These are phyloP conservation scores for Eleusine coracana DNA, from an alignment of 176 grass and related monocot genomes.

Conservation along the genomic window DNA sequence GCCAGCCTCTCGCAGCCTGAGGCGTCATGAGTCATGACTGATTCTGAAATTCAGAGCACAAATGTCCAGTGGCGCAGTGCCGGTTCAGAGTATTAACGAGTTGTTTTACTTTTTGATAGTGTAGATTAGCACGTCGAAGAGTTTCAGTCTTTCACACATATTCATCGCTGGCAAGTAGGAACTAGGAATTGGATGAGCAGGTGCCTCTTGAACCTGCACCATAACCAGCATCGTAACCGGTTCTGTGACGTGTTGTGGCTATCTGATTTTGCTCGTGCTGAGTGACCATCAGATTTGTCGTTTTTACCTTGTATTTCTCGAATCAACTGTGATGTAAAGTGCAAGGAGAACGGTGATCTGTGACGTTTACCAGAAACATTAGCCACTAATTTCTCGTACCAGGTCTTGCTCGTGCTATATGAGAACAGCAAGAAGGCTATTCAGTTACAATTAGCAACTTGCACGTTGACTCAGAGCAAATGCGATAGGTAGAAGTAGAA, in stretches of 20 bases:
- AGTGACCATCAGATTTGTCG: not conserved
- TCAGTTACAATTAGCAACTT: not conserved
- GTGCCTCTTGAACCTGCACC: not conserved
- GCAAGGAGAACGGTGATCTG: not conserved
- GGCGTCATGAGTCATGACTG: not conserved
- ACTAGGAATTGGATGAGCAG: not conserved
- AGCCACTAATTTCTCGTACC: not conserved
- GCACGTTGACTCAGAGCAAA: conserved; percentile 17
- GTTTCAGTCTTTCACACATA: not conserved
- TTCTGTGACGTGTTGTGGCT: not conserved
- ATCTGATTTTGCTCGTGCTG: not conserved
- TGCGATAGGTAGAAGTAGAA: conserved; percentile 7
- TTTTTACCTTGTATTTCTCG: not conserved
- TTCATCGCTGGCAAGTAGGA: not conserved
- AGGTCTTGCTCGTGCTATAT: conserved; percentile 5
- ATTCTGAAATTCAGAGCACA: not conserved
- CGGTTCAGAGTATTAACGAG: not conserved
- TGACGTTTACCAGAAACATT: conserved; percentile 13
- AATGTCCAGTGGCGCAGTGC: not conserved
- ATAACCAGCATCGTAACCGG: not conserved
- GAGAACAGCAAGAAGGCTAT: not conserved
- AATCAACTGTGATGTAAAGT: not conserved
- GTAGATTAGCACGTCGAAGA: not conserved
- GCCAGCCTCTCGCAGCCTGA: not conserved
- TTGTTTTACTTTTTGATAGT: not conserved